Conservation (phyloP, 2,329 filamentous ascomycete genomes). For the Zymoseptoria ardabiliae region DNA sequence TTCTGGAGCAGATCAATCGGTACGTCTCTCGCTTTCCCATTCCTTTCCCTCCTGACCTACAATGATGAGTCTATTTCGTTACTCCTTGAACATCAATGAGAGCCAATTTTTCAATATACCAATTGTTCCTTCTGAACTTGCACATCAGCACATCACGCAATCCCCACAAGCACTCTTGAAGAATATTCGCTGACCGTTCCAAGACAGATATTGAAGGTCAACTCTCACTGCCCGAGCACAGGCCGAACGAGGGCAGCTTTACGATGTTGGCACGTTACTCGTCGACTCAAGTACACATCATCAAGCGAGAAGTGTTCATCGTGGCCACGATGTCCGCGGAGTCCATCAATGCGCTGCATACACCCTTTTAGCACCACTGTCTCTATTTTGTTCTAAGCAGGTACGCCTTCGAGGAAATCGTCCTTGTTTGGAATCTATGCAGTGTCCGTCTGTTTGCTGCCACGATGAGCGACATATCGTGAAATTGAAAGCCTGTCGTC, state of each 20-base stretch:
- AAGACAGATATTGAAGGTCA: neutral
- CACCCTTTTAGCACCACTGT: no score
- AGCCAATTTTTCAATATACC: constrained; percentile 1
- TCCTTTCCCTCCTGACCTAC: neutral
- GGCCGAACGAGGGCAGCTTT: neutral
- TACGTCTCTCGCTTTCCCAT: neutral
- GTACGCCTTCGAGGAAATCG: no score
- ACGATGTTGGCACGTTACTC: neutral
- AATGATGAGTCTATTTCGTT: neutral
- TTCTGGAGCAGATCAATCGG: neutral
- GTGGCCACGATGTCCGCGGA: no score
- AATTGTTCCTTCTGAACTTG: constrained; percentile 1
- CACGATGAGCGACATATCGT: no score
- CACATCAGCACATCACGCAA: neutral
- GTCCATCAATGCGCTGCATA: no score
- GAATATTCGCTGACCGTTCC: neutral
- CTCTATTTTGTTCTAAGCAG: no score
- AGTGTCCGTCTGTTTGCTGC: no score
- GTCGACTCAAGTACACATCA: neutral
- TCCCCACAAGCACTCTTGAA: neutral
- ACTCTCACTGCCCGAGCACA: neutral
- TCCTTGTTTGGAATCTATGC: no score
- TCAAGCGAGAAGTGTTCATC: neutral
- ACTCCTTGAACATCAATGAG: neutral
- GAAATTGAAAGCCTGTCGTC: neutral